Conservation (phyloP, 257 asterid species). For the Solanum arcanum region DNA sequence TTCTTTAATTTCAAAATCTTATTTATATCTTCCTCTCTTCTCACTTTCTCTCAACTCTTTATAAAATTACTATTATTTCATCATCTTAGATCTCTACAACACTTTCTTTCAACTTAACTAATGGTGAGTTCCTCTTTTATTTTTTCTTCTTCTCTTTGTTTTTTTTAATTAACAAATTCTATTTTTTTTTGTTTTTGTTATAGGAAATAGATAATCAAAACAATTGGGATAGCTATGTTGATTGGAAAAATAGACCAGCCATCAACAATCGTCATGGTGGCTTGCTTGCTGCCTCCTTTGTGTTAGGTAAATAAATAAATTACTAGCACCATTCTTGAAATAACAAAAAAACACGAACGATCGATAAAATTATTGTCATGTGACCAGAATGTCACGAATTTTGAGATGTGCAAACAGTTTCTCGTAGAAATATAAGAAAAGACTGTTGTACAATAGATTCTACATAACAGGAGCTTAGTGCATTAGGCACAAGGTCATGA, state of each 20-base stretch:
- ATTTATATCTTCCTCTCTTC: not conserved
- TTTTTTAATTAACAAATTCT: not conserved
- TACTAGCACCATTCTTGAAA: not conserved
- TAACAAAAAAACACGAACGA: not conserved
- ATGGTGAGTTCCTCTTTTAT: slow-evolving; percentile 13
- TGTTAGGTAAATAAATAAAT: slow-evolving; percentile 44
- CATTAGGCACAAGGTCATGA: not conserved
- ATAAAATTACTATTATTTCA: not conserved
- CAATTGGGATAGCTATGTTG: slow-evolving; percentile 74
- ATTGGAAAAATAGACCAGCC: slow-evolving; percentile 70
- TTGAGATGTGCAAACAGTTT: not conserved
- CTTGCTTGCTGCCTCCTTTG: slow-evolving; percentile 81
- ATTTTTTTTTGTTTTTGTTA: not conserved
- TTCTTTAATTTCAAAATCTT: not conserved
- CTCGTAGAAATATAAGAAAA: not conserved
- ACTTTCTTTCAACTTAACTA: not conserved
- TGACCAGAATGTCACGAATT: not conserved
- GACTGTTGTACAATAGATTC: not conserved
- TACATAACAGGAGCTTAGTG: not conserved
- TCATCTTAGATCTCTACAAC: not conserved
- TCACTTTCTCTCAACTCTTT: slow-evolving; percentile 4
- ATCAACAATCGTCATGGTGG: slow-evolving; percentile 62
- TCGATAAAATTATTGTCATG: not conserved
- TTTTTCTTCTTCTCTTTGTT: not conserved
- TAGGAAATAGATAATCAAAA: slow-evolving; percentile 45